Evolutionary conservation across 257 asterid species (phyloP), one percentile per base, ranked within the genome.

Genomic region (Solanum chiquidenum): DNA sequence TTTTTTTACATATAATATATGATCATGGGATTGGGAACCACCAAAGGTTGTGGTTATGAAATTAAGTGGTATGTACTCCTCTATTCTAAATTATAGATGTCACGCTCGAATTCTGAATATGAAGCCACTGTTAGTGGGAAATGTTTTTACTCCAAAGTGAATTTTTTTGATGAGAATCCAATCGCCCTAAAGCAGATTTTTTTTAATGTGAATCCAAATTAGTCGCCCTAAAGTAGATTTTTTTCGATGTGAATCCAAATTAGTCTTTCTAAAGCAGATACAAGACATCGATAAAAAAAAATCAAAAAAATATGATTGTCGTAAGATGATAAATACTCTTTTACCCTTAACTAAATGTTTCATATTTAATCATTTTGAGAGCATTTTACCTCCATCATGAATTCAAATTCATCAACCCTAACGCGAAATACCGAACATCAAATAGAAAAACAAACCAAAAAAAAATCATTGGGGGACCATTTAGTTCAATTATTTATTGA

Each of bases 381-480:
- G 10, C 2, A 20, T 55, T 49, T 55, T 20, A 55, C 25, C 66
- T 7, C 23, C 9, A 52, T 16, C 62, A 16, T 0, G 23, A 52
- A 52, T 16, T 4, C 0, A 3, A 34, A 35, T 4, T 73, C n/a
- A 21, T 73, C 29, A 42, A 35, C 2, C 11, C 9, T 9, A 73
- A 73, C 0, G 27, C 9, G 5, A 18, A 3, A 34, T 34, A 18
- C 0, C 18, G 5, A 5, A 2, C 6, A 35, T 12, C 0, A 2
- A n/a, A 20, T 35, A 18, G 7, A 16, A 72, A 72, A 71, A 31
- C 25, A 69, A 69, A 84, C 73, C 73, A 4, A 16, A 69, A 34
- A 33, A 12, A 34, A 73, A 74, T 74, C 82, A 20, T 27, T 71
- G 87, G 92, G 95, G 97, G 94, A 90, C 96, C 98, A 90, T 89